A percentile compares a stretch with the other conserved stretches of the same genome.
These are phyloP conservation scores for Cinnamomum chago DNA, from an alignment of 164 flowering plant species.

Conservation along the genomic window DNA sequence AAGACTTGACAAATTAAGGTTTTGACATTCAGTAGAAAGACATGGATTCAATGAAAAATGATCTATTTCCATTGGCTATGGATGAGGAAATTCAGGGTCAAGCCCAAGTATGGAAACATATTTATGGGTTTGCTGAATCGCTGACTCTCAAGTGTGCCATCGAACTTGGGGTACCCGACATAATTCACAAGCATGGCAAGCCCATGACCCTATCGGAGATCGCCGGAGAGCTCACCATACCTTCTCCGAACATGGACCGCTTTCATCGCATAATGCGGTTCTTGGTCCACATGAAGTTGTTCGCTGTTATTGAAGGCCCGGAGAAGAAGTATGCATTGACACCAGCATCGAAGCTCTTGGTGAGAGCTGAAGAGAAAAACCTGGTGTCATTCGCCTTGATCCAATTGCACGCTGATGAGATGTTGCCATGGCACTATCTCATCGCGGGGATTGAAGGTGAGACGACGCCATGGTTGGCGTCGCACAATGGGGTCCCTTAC, in stretches of 20 bases:
- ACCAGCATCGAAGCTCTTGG: not conserved
- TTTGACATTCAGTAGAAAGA: no score
- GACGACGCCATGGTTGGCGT: conserved; percentile 31
- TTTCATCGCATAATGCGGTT: conserved; percentile 8
- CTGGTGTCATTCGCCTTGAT: not conserved
- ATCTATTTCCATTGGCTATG: not conserved
- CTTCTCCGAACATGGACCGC: not conserved
- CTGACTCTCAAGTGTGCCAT: conserved; percentile 1
- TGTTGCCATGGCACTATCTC: not conserved
- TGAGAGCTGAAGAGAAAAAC: not conserved
- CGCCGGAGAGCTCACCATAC: not conserved
- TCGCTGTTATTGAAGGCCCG: not conserved
- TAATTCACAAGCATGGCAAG: conserved; percentile 2
- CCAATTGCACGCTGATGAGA: not conserved
- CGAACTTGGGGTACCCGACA: conserved; percentile 7
- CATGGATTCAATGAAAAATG: no score
- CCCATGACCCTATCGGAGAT: not conserved
- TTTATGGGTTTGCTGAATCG: conserved; percentile 3
- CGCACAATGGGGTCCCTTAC: conserved; percentile 18
- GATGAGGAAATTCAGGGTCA: conserved; percentile 1
- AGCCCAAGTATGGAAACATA: conserved; percentile 5
- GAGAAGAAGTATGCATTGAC: not conserved
- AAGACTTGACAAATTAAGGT: no score
- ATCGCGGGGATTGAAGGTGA: not conserved
- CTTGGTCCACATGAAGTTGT: conserved; percentile 7